A percentile compares a stretch with the other conserved stretches of the same genome.
These are phyloP conservation scores for Ceratocystis colombiana DNA, from an alignment of 2,329 filamentous ascomycete species.

Conservation along the genomic window DNA sequence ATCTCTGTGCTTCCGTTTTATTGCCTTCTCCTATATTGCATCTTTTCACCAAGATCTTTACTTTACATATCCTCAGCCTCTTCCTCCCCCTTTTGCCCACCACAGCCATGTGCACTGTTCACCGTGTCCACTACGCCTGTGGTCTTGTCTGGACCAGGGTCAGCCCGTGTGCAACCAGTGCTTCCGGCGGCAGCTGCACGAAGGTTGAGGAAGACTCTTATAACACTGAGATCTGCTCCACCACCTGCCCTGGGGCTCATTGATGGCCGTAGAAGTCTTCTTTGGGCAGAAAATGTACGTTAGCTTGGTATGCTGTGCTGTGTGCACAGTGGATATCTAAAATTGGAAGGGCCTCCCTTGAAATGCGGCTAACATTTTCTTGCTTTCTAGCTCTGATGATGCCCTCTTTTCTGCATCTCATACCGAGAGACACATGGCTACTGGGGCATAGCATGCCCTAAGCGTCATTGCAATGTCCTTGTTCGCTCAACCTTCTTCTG, in stretches of 20 bases:
- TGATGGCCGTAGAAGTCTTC: background rate
- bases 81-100: background rate
- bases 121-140: constrained; percentile 21
- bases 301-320: background rate
- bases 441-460: background rate
- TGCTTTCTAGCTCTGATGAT: background rate
- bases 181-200: constrained; percentile 5
- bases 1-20: background rate
- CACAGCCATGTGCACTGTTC: constrained; percentile 18
- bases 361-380: background rate
- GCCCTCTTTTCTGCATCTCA: background rate
- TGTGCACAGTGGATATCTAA: background rate
- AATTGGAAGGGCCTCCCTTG: background rate
- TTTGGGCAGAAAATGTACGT: background rate
- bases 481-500: background rate
- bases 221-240: constrained; percentile 5
- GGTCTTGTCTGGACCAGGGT: constrained; percentile 5
- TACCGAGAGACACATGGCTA: background rate
- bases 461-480: background rate
- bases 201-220: background rate
- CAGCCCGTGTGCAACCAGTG: constrained; percentile 14
- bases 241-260: background rate
- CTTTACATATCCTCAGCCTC: no score
- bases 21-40: background rate
- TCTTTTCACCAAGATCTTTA: background rate